Base-by-base conservation (phyloP, 352 stramenopile genomes). In the Achlya hypogyna region DNA sequence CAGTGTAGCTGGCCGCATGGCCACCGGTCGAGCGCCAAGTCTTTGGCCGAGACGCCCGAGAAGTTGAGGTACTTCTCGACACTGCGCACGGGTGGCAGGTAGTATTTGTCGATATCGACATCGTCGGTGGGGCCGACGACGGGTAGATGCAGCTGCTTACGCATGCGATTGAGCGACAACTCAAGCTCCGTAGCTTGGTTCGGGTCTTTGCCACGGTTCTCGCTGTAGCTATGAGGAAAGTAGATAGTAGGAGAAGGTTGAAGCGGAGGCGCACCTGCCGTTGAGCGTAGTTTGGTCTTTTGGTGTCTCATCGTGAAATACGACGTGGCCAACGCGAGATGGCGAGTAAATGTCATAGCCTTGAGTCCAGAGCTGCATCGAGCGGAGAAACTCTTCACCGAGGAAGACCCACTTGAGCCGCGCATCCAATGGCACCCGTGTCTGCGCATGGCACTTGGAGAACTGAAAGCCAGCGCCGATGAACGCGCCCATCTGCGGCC, bases 271-370 rank as follows among this genome's bases (percentile, higher is more conserved):
- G 25, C 20, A 56, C 49, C 10, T 22, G 25, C 49, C 49, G 31
- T 56, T 56, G 49, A 18, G 42, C 18, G 42, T 49, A 49, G n/a
- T 59, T 51, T 63, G 2, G 54, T n/a, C 38, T 10, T 1, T 2
- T 1, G 12, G 42, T 9, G 78, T 84, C 68, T 88, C 87, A 56
- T 89, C 86, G 71, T 89, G 81, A 65, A 84, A 88, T 29, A 89
- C 73, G 16, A 88, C 80, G 1, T 2, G n/a, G 4, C 63, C 34
- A 3, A 27, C 51, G 14, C 58, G 47, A 16, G 47, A 67, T 27
- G 69, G 69, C 6, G 51, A 64, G 62, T 74, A 74, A 22, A 74
- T 53, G 42, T 74, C 69, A 29, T 74, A 74, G 20, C 69, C 69
- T 4, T 34, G 65, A 4, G 69, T 74, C 38, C 71, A 74, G 4